A percentile compares a stretch with the other conserved stretches of the same genome.
These are phyloP conservation scores for Pseudozyma sp. DNA, from an alignment of 1,284 basidiomycete genomes.

Conservation along the genomic window DNA sequence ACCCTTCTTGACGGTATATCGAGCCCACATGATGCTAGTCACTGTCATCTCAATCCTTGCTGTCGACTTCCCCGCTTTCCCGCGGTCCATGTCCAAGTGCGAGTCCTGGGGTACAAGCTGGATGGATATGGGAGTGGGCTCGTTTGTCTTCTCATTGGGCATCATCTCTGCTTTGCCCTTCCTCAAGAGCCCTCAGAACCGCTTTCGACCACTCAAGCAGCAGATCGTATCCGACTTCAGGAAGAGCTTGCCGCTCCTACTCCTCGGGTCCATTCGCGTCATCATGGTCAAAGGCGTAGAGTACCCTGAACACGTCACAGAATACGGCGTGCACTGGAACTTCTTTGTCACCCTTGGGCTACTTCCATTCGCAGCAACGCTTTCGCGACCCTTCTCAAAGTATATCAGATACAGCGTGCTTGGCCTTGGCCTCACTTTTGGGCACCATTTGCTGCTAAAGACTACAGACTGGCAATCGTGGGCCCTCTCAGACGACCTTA, in stretches of 20 bases:
- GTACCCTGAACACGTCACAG: conserved; percentile 92
- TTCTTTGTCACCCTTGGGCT: conserved; percentile 94
- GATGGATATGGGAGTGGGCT: conserved; percentile 98
- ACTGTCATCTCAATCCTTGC: conserved; percentile 91
- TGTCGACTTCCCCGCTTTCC: conserved; percentile 92
- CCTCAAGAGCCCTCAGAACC: conserved; percentile 38
- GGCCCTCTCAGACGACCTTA: conserved; percentile 35
- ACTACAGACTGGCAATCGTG: conserved; percentile 46
- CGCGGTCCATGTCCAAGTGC: conserved; percentile 87
- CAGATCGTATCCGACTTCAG: conserved; percentile 70
- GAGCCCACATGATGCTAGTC: conserved; percentile 95
- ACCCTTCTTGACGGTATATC: conserved; percentile 83
- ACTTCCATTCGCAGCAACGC: conserved; percentile 80
- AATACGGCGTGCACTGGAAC: conserved; percentile 98
- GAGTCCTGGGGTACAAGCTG: conserved; percentile 90
- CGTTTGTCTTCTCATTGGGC: conserved; percentile 94
- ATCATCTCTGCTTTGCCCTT: conserved; percentile 84
- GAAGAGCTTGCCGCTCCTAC: conserved; percentile 78
- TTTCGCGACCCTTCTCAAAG: conserved; percentile 72
- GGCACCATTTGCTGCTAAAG: conserved; percentile 34
- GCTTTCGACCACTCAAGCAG: conserved; percentile 29
- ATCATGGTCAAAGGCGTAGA: conserved; percentile 90
- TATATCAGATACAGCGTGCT: conserved; percentile 76
- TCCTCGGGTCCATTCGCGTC: conserved; percentile 82
- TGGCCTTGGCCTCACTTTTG: conserved; percentile 73